Percentiles rank a stretch among this genome's conserved stretches.
phyloP scores from a whole-genome alignment of 768 basidiomycete species.

The Exidia glandulosa region DNA sequence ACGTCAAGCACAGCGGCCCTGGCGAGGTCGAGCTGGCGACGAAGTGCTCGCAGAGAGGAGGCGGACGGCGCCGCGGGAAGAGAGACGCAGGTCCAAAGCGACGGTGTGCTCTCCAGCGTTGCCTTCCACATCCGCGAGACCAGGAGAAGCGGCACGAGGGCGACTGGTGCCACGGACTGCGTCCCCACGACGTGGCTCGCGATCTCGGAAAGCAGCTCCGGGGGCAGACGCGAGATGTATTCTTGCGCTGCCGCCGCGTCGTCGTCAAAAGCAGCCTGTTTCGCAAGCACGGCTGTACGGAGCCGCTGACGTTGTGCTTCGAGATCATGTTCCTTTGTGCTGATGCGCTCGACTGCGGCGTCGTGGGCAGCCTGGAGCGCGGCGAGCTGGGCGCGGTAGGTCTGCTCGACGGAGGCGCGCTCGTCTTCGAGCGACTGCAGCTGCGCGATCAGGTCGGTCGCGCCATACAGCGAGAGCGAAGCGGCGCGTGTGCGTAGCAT shows the following conservation, averaged over 20 bases:
- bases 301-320: background rate
- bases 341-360: too few species aligned
- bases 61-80: background rate
- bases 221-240: background rate
- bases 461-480: background rate
- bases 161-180: too few species aligned
- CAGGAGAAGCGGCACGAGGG: background rate
- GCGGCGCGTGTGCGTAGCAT: background rate
- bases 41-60: background rate
- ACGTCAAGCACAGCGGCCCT: background rate
- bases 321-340: background rate
- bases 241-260: background rate
- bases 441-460: slow-evolving; percentile 54
- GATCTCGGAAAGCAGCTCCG: background rate
- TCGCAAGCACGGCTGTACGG: too few species aligned
- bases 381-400: background rate
- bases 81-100: background rate
- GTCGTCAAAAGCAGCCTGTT: too few species aligned
- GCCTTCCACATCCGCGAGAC: background rate
- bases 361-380: background rate
- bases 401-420: background rate
- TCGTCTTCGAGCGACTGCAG: slow-evolving; percentile 32
- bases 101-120: background rate
- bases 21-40: background rate
- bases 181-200: background rate